These are phyloP conservation scores for Didymella keratinophila DNA, from an alignment of 2,329 filamentous ascomycete genomes.

Conservation along the genomic window DNA sequence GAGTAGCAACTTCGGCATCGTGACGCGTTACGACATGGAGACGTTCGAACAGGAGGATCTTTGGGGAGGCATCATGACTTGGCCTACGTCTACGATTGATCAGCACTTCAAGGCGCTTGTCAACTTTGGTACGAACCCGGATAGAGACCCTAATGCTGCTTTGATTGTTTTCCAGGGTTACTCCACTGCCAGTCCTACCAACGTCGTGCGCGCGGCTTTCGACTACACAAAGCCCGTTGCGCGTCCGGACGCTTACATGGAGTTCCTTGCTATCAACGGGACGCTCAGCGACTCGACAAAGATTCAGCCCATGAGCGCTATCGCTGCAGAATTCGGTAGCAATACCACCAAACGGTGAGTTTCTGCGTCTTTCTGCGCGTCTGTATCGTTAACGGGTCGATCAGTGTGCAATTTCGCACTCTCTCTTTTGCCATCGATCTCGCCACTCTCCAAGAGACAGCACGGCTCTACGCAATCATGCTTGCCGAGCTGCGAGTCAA, in stretches of 20 bases:
- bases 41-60: conserved; percentile 30
- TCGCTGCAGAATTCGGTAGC: conserved; percentile 25
- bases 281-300: conserved; percentile 30
- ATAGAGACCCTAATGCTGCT: conserved; percentile 20
- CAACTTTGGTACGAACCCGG: conserved; percentile 17
- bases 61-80: conserved; percentile 25
- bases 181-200: conserved; percentile 20
- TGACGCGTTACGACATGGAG: conserved; percentile 32
- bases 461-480: conserved; percentile 40
- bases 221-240: conserved; percentile 28
- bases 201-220: conserved; percentile 22
- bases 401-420: conserved; percentile 27
- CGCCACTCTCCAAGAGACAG: conserved; percentile 25
- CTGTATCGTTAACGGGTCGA: not conserved
- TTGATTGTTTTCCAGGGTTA: conserved; percentile 24
- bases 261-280: conserved; percentile 26
- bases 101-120: conserved; percentile 23
- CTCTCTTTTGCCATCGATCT: conserved; percentile 37
- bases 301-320: conserved; percentile 25
- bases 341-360: conserved; percentile 18
- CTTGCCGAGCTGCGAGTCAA: conserved; percentile 34
- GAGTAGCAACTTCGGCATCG: conserved; percentile 38
- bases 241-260: conserved; percentile 25
- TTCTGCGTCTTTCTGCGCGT: not conserved
- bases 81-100: conserved; percentile 18